A percentile compares a stretch with the other conserved stretches of the same genome.
Evolutionary conservation across 371 early-diverging fungal species (phyloP).

Genomic region (Mortierella polycephala): DNA sequence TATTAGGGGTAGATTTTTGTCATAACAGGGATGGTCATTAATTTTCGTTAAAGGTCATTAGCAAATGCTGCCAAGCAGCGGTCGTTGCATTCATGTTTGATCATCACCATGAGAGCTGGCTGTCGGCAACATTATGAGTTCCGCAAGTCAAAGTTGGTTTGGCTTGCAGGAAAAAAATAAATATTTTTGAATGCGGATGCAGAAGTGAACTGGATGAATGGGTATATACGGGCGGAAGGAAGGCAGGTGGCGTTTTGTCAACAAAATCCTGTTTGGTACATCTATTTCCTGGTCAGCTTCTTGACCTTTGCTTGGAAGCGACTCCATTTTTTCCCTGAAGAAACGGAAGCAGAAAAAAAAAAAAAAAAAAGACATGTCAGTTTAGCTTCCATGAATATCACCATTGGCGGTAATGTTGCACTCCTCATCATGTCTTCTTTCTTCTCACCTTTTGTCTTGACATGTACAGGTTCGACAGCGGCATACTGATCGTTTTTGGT

Average conservation of each 20-base stretch:
- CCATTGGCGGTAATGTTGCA: no score
- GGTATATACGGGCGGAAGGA: no score
- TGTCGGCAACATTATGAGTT: no score
- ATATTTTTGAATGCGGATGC: no score
- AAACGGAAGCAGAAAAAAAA: background rate
- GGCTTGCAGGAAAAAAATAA: background rate
- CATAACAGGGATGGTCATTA: background rate
- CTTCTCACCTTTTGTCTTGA: conserved; percentile 29
- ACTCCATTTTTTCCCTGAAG: conserved; percentile 42
- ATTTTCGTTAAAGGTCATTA: background rate
- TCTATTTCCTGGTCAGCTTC: conserved; percentile 39
- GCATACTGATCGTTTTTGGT: conserved; percentile 13
- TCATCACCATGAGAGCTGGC: no score
- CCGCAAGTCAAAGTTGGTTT: background rate
- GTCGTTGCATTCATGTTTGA: no score
- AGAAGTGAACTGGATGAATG: no score
- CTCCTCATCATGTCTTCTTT: no score
- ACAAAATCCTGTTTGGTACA: background rate
- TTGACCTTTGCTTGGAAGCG: conserved; percentile 53
- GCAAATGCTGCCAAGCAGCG: no score
- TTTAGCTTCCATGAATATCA: no score
- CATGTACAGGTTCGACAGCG: no score
- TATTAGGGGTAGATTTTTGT: no score
- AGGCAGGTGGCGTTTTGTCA: background rate
- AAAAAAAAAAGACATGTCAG: background rate